A percentile compares a stretch with the other conserved stretches of the same genome.
Evolutionary conservation across 441 rosid genomes (phyloP).

Genomic region (Hura crepitans): DNA sequence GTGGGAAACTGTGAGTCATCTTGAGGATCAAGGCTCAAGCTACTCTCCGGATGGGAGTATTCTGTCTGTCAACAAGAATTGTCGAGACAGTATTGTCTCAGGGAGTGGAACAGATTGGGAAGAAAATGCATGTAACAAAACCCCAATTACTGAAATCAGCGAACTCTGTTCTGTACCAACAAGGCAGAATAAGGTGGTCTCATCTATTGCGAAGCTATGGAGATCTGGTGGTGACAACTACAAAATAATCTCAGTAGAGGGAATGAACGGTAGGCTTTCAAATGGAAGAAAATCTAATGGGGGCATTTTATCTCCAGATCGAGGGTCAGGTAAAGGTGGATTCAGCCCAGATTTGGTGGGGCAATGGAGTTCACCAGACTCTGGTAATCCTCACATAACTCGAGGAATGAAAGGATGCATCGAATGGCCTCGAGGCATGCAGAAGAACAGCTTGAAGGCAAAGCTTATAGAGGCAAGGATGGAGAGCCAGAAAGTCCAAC

Average conservation of each 20-base stretch:
- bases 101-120: slow-evolving; percentile 53
- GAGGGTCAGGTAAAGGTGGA: slow-evolving; percentile 52
- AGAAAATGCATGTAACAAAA: slow-evolving; percentile 45
- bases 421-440: slow-evolving; percentile 84
- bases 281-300: slow-evolving; percentile 60
- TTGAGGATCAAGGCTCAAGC: slow-evolving; percentile 85
- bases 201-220: slow-evolving; percentile 82
- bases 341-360: slow-evolving; percentile 53
- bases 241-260: slow-evolving; percentile 56
- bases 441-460: slow-evolving; percentile 80
- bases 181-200: slow-evolving; percentile 53
- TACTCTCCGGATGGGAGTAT: slow-evolving; percentile 70
- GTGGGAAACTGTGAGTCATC: slow-evolving; percentile 90
- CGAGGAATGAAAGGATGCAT: slow-evolving; percentile 94
- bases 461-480: slow-evolving; percentile 88
- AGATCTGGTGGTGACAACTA: slow-evolving; percentile 53
- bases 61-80: slow-evolving; percentile 55
- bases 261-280: slow-evolving; percentile 46
- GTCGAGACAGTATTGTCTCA: slow-evolving; percentile 47
- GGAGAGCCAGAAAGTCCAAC: slow-evolving; percentile 80
- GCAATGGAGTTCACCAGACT: slow-evolving; percentile 85
- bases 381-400: slow-evolving; percentile 54
- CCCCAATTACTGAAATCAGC: slow-evolving; percentile 55
- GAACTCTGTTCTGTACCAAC: slow-evolving; percentile 60
- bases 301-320: slow-evolving; percentile 49